These are phyloP conservation scores for Pyrenula massariospora DNA, from an alignment of 495 filamentous ascomycete species.

Conservation along the genomic window DNA sequence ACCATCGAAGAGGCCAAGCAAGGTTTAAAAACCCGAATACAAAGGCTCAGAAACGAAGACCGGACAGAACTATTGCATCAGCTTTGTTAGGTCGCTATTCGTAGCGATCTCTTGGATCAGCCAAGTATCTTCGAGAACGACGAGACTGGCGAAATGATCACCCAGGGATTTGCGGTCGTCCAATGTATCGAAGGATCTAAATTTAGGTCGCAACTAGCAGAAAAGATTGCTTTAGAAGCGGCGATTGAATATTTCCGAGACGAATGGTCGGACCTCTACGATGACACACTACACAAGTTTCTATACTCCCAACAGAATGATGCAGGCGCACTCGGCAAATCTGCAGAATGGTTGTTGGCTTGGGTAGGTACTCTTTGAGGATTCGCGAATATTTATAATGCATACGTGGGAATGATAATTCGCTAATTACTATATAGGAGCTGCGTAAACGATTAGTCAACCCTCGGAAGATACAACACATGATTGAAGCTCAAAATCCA, in stretches of 20 bases:
- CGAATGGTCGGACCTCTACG: neutral
- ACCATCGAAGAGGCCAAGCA: neutral
- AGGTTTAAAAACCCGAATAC: neutral
- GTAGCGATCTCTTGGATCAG: neutral
- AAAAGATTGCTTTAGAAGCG: neutral
- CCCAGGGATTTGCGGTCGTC: neutral
- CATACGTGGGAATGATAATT: too few species aligned
- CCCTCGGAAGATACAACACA: too few species aligned
- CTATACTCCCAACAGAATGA: neutral
- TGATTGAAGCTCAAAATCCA: too few species aligned
- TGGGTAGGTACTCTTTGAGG: too few species aligned
- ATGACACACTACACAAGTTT: neutral
- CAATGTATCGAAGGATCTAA: neutral
- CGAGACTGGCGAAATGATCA: neutral
- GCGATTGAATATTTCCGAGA: neutral
- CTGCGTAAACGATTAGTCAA: neutral
- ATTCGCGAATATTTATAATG: too few species aligned
- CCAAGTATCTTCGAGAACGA: neutral
- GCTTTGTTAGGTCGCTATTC: neutral
- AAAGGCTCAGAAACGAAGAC: neutral
- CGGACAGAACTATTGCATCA: neutral
- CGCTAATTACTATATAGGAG: too few species aligned
- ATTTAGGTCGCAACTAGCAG: neutral
- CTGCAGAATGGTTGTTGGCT: neutral
- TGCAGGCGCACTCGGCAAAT: neutral